Percentiles rank a stretch among this genome's conserved stretches.
These are phyloP conservation scores for Myxozyma udenii DNA, from an alignment of 805 yeast genomes.

Conservation along the genomic window DNA sequence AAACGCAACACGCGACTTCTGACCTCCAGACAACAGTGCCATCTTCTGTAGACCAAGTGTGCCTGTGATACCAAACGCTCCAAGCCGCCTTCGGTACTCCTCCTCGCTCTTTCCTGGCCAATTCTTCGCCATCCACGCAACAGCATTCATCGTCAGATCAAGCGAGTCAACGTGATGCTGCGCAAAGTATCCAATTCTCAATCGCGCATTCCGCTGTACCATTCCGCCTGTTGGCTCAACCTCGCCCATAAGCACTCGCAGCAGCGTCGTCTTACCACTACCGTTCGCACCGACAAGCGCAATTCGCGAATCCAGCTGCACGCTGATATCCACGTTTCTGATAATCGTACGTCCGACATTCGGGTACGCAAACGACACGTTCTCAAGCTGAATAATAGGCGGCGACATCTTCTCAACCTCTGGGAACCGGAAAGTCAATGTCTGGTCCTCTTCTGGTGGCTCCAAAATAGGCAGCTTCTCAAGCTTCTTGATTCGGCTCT, in stretches of 20 bases:
- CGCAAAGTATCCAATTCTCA: constrained; percentile 94
- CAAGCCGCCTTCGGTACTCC: constrained; percentile 93
- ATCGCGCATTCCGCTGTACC: constrained; percentile 74
- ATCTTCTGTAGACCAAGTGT: constrained; percentile 88
- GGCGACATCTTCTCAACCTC: constrained; percentile 92
- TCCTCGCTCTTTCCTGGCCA: constrained; percentile 94
- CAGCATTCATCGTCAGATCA: constrained; percentile 83
- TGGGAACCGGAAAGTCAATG: constrained; percentile 83
- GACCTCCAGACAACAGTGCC: constrained; percentile 92
- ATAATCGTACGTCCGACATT: constrained; percentile 60
- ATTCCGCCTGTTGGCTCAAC: constrained; percentile 72
- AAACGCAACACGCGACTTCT: constrained; percentile 95
- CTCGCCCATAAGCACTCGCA: constrained; percentile 79
- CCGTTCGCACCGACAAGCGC: constrained; percentile 99
- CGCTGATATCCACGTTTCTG: constrained; percentile 77
- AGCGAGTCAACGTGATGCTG: constrained; percentile 98
- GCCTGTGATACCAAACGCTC: constrained; percentile 96
- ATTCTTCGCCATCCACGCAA: constrained; percentile 85
- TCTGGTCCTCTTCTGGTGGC: constrained; percentile 90
- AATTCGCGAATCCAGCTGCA: constrained; percentile 90
- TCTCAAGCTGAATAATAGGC: constrained; percentile 84
- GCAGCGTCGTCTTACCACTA: constrained; percentile 95
- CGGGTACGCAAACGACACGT: constrained; percentile 78
- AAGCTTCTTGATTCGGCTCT: constrained; percentile 92
- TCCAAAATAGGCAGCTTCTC: constrained; percentile 91